These are phyloP conservation scores for Panicum hallii DNA, from an alignment of 202 grass and related monocot genomes.

Conservation along the genomic window DNA sequence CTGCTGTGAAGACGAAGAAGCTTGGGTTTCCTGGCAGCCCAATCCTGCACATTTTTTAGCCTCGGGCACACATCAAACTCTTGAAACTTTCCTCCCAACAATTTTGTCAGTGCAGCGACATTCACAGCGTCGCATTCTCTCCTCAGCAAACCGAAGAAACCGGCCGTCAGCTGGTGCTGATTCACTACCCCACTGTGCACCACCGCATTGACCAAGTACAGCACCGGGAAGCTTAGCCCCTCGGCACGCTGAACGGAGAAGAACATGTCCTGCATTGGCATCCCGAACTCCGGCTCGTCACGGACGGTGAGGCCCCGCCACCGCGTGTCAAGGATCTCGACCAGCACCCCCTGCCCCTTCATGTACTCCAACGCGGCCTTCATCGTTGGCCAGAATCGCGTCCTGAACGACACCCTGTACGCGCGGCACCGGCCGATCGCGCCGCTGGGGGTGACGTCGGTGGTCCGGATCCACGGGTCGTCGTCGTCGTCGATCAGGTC, in stretches of 20 bases:
- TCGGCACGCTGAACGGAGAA: slow-evolving; percentile 56
- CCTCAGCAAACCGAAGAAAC: slow-evolving; percentile 61
- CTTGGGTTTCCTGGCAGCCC: slow-evolving; percentile 48
- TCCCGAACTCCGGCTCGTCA: slow-evolving; percentile 61
- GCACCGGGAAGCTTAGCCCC: slow-evolving; percentile 59
- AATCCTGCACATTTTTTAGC: slow-evolving; percentile 49
- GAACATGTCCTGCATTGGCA: slow-evolving; percentile 53
- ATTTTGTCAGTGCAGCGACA: slow-evolving; percentile 57
- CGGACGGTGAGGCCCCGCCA: slow-evolving; percentile 31
- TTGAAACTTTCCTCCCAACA: slow-evolving; percentile 59
- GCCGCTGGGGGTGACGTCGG: slow-evolving; percentile 66
- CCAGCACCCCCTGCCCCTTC: slow-evolving; percentile 44
- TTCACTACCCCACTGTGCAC: slow-evolving; percentile 72
- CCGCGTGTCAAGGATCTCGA: not conserved
- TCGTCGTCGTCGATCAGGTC: slow-evolving; percentile 68
- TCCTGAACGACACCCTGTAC: slow-evolving; percentile 59
- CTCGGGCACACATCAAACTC: slow-evolving; percentile 46
- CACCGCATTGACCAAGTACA: slow-evolving; percentile 72
- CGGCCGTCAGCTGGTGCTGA: slow-evolving; percentile 66
- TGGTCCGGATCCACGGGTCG: slow-evolving; percentile 81
- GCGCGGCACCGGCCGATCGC: slow-evolving; percentile 63
- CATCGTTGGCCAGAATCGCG: slow-evolving; percentile 58
- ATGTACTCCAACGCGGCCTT: slow-evolving; percentile 58
- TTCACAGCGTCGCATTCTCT: slow-evolving; percentile 51
- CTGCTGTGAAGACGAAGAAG: not conserved